Evolutionary conservation across 768 basidiomycete genomes (phyloP).

Genomic region (Fomitopsis serialis): DNA sequence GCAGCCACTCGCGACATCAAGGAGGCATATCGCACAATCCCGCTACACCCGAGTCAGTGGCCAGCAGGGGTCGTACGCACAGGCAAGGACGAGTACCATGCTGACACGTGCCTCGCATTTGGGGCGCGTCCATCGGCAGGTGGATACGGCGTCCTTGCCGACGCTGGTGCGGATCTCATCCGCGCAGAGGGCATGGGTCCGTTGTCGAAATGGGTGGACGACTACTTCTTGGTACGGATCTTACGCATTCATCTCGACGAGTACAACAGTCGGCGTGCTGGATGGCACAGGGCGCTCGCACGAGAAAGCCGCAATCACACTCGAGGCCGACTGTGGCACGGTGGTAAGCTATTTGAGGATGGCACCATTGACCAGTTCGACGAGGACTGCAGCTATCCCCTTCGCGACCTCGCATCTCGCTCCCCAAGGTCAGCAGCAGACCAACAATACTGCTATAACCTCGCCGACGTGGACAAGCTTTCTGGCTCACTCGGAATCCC

Average conservation of each 20-base stretch:
- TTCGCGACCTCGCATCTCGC: conserved; percentile 7
- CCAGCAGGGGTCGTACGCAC: conserved; percentile 23
- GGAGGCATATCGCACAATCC: conserved; percentile 33
- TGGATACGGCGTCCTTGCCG: conserved; percentile 3
- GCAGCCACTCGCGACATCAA: conserved; percentile 28
- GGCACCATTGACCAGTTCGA: conserved; percentile 17
- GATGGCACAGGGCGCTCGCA: not conserved
- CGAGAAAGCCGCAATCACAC: not conserved
- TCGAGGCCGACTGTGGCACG: conserved; percentile 17
- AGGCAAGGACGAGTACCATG: not conserved
- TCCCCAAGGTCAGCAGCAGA: conserved; percentile 7
- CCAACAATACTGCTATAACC: conserved; percentile 10
- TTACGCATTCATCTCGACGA: conserved; percentile 5
- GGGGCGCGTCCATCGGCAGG: not conserved
- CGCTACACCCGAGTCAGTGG: conserved; percentile 28
- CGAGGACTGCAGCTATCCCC: conserved; percentile 14
- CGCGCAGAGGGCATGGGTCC: conserved; percentile 11
- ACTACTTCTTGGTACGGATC: conserved; percentile 12
- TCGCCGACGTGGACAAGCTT: conserved; percentile 18
- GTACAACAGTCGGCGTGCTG: conserved; percentile 21
- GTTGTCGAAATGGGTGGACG: not conserved
- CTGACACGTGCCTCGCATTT: conserved; percentile 7
- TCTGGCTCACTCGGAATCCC: conserved; percentile 16
- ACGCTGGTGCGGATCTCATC: conserved; percentile 11
- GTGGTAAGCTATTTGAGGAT: conserved; percentile 9